Evolutionary conservation across 2,329 filamentous ascomycete species (phyloP).

Genomic region (Neofusicoccum umdonicola): DNA sequence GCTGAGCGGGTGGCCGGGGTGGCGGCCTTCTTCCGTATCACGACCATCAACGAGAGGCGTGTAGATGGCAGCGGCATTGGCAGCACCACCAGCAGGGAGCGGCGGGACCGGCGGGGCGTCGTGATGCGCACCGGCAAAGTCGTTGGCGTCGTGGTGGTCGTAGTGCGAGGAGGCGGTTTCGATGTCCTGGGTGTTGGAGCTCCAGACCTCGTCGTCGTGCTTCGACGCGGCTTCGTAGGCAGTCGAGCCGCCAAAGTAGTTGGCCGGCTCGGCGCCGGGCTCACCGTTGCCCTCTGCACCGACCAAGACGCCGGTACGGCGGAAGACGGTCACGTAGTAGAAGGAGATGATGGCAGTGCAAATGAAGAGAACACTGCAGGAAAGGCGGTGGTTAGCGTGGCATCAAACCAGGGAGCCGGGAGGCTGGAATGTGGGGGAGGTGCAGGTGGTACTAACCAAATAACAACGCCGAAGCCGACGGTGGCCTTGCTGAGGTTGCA

Average conservation of each 20-base stretch:
- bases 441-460: slow-evolving; percentile 48
- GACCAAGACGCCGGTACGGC: slow-evolving; percentile 56
- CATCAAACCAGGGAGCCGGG: neutral
- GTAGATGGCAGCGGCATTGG: slow-evolving; percentile 1
- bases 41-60: slow-evolving; percentile 20
- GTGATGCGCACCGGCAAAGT: slow-evolving; percentile 19
- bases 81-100: neutral
- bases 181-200: slow-evolving; percentile 41
- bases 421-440: neutral
- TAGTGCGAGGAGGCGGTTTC: slow-evolving; percentile 31
- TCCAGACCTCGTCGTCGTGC: slow-evolving; percentile 40
- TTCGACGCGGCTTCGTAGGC: slow-evolving; percentile 11
- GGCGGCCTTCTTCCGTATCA: slow-evolving; percentile 39
- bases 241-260: slow-evolving; percentile 18
- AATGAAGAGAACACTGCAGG: slow-evolving; percentile 52
- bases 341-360: slow-evolving; percentile 54
- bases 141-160: slow-evolving; percentile 43
- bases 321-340: slow-evolving; percentile 56
- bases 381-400: neutral
- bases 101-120: slow-evolving; percentile 8
- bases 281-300: slow-evolving; percentile 27
- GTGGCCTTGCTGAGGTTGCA: slow-evolving; percentile 57
- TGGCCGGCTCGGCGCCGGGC: slow-evolving; percentile 21
- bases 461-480: slow-evolving; percentile 55
- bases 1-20: slow-evolving; percentile 40